Percentiles rank a stretch among this genome's conserved stretches.
Evolutionary conservation across 305 asterid genomes (phyloP).

Genomic region (Fraxinus greggii): DNA sequence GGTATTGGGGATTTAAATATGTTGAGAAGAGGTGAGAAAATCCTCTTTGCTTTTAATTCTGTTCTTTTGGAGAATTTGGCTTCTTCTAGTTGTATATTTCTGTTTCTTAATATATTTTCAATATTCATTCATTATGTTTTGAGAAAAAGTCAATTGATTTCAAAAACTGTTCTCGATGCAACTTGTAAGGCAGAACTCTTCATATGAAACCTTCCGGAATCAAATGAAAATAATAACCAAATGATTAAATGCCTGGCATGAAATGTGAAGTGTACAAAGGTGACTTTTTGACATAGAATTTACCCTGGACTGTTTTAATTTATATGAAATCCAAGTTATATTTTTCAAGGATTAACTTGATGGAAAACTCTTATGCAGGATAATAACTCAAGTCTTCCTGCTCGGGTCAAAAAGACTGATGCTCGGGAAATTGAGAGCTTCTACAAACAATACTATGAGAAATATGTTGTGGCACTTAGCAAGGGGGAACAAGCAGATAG

Average conservation of each 20-base stretch:
- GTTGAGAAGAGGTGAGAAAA: neutral
- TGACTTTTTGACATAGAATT: neutral
- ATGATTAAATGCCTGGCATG: neutral
- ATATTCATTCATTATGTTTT: neutral
- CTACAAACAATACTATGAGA: conserved; percentile 95
- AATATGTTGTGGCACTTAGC: conserved; percentile 89
- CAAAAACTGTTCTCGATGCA: neutral
- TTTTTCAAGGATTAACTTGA: neutral
- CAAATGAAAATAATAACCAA: neutral
- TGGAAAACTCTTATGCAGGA: conserved; percentile 54
- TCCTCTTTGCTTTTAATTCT: neutral
- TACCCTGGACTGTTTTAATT: neutral
- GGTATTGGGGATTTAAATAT: neutral
- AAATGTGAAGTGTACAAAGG: neutral
- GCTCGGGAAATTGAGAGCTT: conserved; percentile 98
- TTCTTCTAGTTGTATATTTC: neutral
- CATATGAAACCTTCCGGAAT: neutral
- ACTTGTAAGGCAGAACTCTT: neutral
- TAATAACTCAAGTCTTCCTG: conserved; percentile 77
- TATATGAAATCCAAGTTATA: neutral
- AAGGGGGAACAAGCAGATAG: conserved; percentile 97
- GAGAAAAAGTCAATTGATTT: neutral
- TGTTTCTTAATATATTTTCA: neutral
- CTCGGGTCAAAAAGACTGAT: conserved; percentile 90
- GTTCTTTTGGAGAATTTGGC: neutral